These are phyloP conservation scores for Erucastrum elatum DNA, from an alignment of 345 rosid genomes.

Conservation along the genomic window DNA sequence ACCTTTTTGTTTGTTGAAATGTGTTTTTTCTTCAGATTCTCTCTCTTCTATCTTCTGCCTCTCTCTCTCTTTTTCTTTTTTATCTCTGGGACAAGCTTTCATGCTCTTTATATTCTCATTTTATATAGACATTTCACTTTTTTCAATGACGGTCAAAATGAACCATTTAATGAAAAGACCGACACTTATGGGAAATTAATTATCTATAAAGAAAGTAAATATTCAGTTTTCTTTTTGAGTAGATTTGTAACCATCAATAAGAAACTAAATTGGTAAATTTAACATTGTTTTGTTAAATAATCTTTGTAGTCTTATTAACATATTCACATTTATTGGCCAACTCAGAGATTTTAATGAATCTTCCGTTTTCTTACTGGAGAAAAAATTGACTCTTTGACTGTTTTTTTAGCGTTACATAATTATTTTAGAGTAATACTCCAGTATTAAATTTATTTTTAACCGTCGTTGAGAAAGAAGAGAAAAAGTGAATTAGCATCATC, in stretches of 20 bases:
- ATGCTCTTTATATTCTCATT: slow-evolving; percentile 40
- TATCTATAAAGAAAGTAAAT: not conserved
- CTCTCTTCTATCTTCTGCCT: slow-evolving; percentile 6
- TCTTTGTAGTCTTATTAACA: not conserved
- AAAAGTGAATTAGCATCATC: not conserved
- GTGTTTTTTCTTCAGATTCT: slow-evolving; percentile 13
- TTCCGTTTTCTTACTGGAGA: not conserved
- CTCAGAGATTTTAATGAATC: not conserved
- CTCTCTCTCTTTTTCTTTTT: not conserved
- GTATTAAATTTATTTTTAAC: not conserved
- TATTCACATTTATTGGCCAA: not conserved
- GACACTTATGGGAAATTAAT: not conserved
- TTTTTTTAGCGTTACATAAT: not conserved
- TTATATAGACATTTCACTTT: not conserved
- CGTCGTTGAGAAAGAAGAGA: not conserved
- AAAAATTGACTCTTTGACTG: not conserved
- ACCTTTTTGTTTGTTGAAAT: slow-evolving; percentile 25
- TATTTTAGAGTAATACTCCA: not conserved
- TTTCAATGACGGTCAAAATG: not conserved
- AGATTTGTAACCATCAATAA: not conserved
- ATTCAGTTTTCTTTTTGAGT: not conserved
- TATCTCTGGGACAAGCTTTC: slow-evolving; percentile 8
- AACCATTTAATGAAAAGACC: not conserved
- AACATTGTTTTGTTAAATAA: too few species aligned
- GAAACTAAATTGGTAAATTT: not conserved